Conservation (phyloP, 768 basidiomycete species). For the Lentinula sp. region DNA sequence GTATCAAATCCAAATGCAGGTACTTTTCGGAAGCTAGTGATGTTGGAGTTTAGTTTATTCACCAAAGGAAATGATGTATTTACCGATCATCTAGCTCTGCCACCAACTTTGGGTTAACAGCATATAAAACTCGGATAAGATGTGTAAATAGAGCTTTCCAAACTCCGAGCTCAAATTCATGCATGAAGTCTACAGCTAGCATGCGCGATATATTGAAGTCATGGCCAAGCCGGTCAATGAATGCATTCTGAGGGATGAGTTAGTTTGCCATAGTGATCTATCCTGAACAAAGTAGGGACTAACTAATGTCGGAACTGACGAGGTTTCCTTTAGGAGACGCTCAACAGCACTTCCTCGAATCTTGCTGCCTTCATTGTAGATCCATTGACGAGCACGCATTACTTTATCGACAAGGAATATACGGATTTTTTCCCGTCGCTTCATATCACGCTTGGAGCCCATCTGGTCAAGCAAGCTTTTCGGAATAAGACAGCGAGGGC, state of each 20-base stretch:
- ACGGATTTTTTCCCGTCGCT: background rate
- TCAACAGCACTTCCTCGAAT: constrained; percentile 6
- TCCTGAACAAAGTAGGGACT: background rate
- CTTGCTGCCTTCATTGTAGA: constrained; percentile 2
- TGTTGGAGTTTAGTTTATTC: constrained; percentile 6
- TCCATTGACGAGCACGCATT: constrained; percentile 5
- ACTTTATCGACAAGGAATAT: background rate
- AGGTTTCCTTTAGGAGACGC: constrained; percentile 10
- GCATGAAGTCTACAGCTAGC: constrained; percentile 27
- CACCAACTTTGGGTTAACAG: constrained; percentile 16
- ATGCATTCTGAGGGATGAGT: constrained; percentile 18
- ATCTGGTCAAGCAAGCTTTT: constrained; percentile 17
- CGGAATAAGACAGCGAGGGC: constrained; percentile 18
- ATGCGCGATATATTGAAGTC: constrained; percentile 20
- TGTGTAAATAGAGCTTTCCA: constrained; percentile 32
- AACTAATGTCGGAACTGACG: constrained; percentile 12
- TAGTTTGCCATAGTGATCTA: background rate
- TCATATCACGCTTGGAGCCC: constrained; percentile 12
- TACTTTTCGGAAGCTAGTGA: constrained; percentile 7
- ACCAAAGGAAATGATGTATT: background rate
- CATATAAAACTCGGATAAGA: constrained; percentile 26
- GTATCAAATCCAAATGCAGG: constrained; percentile 12
- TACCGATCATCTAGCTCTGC: constrained; percentile 25
- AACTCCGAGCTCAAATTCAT: constrained; percentile 34
- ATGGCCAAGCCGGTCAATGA: constrained; percentile 10